Conservation (phyloP, 2,329 filamentous ascomycete genomes). For the Arachnomyces sp. region DNA sequence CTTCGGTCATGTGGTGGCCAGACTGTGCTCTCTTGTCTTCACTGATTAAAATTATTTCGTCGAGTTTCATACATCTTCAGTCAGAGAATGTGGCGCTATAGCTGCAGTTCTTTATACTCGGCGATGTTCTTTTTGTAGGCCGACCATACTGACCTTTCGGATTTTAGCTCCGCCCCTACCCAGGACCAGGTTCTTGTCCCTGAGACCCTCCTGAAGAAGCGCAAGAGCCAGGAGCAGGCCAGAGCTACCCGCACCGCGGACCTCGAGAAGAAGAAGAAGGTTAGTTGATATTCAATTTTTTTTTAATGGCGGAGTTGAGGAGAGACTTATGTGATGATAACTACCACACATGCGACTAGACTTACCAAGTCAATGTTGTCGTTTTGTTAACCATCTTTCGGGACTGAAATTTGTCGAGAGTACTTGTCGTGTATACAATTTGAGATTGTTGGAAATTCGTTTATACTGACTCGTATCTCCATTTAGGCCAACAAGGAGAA, state of each 20-base stretch:
- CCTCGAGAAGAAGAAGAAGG: slow-evolving; percentile 81
- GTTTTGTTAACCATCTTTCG: slow-evolving; percentile 49
- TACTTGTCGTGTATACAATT: slow-evolving; percentile 8
- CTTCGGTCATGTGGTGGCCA: slow-evolving; percentile 12
- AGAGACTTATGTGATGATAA: slow-evolving; percentile 69
- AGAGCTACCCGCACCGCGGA: slow-evolving; percentile 78
- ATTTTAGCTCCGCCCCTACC: slow-evolving; percentile 74
- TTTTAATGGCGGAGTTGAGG: slow-evolving; percentile 23
- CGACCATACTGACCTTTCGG: slow-evolving; percentile 65
- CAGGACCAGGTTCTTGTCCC: slow-evolving; percentile 94
- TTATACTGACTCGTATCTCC: slow-evolving; percentile 21
- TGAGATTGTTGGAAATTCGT: slow-evolving; percentile 6
- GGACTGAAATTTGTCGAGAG: slow-evolving; percentile 61
- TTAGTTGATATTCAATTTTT: slow-evolving; percentile 46
- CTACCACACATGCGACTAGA: slow-evolving; percentile 87
- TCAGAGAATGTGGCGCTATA: slow-evolving; percentile 83
- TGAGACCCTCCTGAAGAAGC: slow-evolving; percentile 99
- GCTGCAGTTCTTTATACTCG: slow-evolving; percentile 85
- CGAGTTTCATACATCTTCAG: slow-evolving; percentile 62
- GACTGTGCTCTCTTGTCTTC: slow-evolving; percentile 41
- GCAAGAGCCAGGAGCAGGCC: slow-evolving; percentile 99
- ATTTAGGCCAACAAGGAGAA: slow-evolving; percentile 94
- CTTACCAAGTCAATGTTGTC: slow-evolving; percentile 88
- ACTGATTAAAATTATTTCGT: slow-evolving; percentile 72
- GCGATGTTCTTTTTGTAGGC: slow-evolving; percentile 65